Evolutionary conservation across 805 yeast genomes (phyloP), one percentile per base, ranked within the genome.

Genomic region (Sugiyamaella floridensis): DNA sequence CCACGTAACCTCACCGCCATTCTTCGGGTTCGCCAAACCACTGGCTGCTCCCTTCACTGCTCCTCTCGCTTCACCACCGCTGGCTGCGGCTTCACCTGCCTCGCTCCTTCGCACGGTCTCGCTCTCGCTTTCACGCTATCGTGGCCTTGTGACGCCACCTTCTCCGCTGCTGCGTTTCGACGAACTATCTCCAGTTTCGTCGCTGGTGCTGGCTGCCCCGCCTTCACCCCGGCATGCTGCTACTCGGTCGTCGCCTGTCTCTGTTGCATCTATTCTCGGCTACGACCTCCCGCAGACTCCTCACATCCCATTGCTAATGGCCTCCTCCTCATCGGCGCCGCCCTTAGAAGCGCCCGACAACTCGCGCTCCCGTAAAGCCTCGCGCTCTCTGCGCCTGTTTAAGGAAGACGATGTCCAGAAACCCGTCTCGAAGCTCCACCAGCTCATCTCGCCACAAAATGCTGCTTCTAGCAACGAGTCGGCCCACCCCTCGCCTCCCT

Each of bases 311-410:
- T 4, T 14, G 12, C n/a, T 32, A 10, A 32, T 32, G 37, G 37
- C 52, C 18, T 12, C 45, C 11, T 22, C 28, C 28, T 18, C 49
- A 9, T 22, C 46, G 11, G 19, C 29, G 43, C n/a, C 37, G 37
- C n/a, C 37, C 12, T 4, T 2, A 32, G 37, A 14, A 2, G n/a
- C 37, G 12, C 12, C 37, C 12, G 37, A 32, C 37, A 45, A 47
- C 28, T 57, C 59, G 8, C 52, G 62, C 11, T 59, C 67, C 28
- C 63, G 75, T 47, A 71, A 71, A 55, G 75, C 75, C 16, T 69
- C 74, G 43, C 61, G 65, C 49, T 67, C 72, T 16, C 58, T 71
- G 47, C 62, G 71, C 20, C 63, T 71, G 41, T 71, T 71, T 53
- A 64, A 63, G 46, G 70, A 64, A 29, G 56, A 61, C 44, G 64